Percentiles rank a stretch among this genome's conserved stretches.
phyloP scores from a whole-genome alignment of 176 grass and related monocot genomes.

The Hordeum marinum region DNA sequence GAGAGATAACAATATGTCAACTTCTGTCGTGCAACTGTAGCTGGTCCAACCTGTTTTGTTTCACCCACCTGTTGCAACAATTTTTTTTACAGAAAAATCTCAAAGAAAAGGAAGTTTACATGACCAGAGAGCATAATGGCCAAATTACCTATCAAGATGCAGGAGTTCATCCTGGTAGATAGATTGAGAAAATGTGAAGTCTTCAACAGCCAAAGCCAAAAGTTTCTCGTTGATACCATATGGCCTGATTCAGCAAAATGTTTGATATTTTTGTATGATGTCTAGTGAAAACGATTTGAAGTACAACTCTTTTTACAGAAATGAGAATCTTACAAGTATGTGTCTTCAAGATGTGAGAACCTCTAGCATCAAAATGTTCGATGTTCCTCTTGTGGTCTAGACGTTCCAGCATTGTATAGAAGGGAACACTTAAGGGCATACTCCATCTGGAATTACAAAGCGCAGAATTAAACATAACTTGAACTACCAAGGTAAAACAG shows the following conservation, averaged over 20 bases:
- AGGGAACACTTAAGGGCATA: constrained; percentile 55
- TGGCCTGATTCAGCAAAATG: constrained; percentile 40
- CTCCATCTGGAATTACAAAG: constrained; percentile 43
- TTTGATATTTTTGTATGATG: neutral
- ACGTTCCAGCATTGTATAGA: constrained; percentile 53
- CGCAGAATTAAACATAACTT: neutral
- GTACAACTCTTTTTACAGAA: neutral
- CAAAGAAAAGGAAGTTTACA: neutral
- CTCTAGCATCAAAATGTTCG: constrained; percentile 40
- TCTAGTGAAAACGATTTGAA: neutral
- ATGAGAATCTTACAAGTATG: constrained; percentile 24
- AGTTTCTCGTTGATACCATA: neutral
- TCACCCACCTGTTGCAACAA: constrained; percentile 51
- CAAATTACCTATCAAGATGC: constrained; percentile 49
- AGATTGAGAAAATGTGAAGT: constrained; percentile 17
- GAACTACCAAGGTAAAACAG: neutral
- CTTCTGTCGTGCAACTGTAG: constrained; percentile 62
- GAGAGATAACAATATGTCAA: constrained; percentile 66
- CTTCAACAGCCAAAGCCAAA: neutral
- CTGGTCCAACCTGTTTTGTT: constrained; percentile 57
- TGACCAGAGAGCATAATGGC: neutral
- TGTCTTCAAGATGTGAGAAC: constrained; percentile 40
- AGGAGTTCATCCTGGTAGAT: constrained; percentile 43
- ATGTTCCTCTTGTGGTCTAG: constrained; percentile 64
- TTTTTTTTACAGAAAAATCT: neutral